Percentiles rank a stretch among this genome's conserved stretches.
These are phyloP conservation scores for Mangifera indica DNA, from an alignment of 345 rosid genomes.

Conservation along the genomic window DNA sequence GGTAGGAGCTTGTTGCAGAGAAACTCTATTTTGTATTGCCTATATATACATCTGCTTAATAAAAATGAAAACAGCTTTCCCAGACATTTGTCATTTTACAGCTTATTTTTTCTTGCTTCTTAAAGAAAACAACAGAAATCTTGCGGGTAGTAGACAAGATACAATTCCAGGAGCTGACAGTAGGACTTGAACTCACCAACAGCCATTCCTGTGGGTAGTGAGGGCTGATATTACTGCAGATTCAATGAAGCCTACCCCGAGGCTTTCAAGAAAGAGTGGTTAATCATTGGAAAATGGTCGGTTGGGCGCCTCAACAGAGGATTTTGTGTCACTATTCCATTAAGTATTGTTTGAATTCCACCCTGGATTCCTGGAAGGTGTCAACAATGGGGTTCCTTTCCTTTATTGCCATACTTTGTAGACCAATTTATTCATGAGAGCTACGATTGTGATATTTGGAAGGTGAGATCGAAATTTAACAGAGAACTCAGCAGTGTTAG, in stretches of 20 bases:
- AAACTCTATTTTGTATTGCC: too few species aligned
- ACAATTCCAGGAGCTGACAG: slow-evolving; percentile 32
- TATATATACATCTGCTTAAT: too few species aligned
- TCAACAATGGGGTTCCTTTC: slow-evolving; percentile 48
- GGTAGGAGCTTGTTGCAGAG: too few species aligned
- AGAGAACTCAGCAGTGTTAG: too few species aligned
- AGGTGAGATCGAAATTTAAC: slow-evolving; percentile 43
- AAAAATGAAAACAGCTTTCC: too few species aligned
- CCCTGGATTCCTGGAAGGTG: slow-evolving; percentile 56
- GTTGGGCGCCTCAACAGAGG: slow-evolving; percentile 46
- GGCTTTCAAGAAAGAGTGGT: slow-evolving; percentile 13
- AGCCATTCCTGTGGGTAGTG: slow-evolving; percentile 25
- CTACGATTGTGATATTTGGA: slow-evolving; percentile 46
- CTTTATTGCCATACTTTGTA: slow-evolving; percentile 47
- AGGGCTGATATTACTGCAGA: slow-evolving; percentile 10
- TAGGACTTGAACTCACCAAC: slow-evolving; percentile 27
- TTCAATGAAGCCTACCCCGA: background rate
- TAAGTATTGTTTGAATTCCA: slow-evolving; percentile 64
- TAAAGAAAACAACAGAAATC: too few species aligned
- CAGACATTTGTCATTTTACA: too few species aligned
- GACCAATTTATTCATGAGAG: slow-evolving; percentile 41
- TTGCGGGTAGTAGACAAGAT: slow-evolving; percentile 1
- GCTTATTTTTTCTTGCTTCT: too few species aligned
- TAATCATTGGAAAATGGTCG: slow-evolving; percentile 17
- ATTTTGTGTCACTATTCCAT: slow-evolving; percentile 31